Evolutionary conservation across 31 red algal genomes (phyloP).

Genomic region (Asparagopsis taxiformis): DNA sequence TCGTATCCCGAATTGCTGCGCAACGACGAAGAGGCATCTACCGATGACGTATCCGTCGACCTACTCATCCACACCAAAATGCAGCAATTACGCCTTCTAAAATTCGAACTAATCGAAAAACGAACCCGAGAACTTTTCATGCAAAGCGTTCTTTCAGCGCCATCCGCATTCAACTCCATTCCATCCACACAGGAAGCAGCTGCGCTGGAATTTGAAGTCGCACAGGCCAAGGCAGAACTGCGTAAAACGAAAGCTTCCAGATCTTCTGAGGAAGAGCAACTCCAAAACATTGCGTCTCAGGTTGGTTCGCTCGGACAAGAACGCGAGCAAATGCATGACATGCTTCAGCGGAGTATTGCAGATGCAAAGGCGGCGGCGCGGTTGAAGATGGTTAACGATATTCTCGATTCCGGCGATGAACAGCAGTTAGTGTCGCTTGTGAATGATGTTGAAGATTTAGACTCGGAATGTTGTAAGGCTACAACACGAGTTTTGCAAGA

Average conservation of each 20-base stretch:
- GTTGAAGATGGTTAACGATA: not conserved
- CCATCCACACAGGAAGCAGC: constrained; percentile 22
- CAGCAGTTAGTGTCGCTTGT: not conserved
- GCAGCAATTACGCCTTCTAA: constrained; percentile 10
- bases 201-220: constrained; percentile 5
- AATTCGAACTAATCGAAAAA: constrained; percentile 4
- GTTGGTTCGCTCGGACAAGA: not conserved
- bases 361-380: not conserved
- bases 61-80: constrained; percentile 2
- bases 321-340: not conserved
- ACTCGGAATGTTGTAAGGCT: constrained; percentile 1
- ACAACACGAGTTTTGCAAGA: not conserved
- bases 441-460: not conserved
- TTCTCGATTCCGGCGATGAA: not conserved
- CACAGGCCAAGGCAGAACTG: constrained; percentile 15
- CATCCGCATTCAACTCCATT: constrained; percentile 2
- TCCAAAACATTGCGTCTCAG: constrained; percentile 8
- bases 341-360: not conserved
- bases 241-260: constrained; percentile 20
- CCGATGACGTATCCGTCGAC: constrained; percentile 1
- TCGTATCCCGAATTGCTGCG: not conserved
- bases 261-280: constrained; percentile 11
- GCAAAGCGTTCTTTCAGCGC: not conserved
- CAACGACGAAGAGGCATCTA: not conserved
- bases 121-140: constrained; percentile 5